Base-by-base conservation (phyloP, 2,329 filamentous ascomycete genomes). In the Bipolaris bicolor region DNA sequence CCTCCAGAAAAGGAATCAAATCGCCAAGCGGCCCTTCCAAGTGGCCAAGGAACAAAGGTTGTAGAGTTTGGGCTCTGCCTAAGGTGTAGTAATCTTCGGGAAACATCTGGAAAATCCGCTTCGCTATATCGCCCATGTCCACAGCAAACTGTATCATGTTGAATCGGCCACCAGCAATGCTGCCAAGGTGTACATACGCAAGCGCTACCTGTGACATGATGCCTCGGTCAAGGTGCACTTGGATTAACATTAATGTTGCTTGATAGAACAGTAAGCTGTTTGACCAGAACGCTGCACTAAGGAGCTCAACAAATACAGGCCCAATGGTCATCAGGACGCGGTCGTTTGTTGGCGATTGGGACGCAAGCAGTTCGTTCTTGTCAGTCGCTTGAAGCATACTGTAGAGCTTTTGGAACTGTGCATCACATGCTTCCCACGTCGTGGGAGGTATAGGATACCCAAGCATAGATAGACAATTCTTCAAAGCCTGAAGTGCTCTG, bases 361-460 rank as follows among this genome's bases (percentile, higher is more conserved):
- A 60, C 33, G 68, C 62, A 1, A 78, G 55, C 10, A 78, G 39
- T 24, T 75, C 62, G 86, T 87, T 75, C 84, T 84, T 40, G 79
- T 82, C 69, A 89, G 78, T 57, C 3, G 58, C 64, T 41, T 76
- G 68, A 10, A 79, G 60, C 9, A 49, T 46, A 55, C 69, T 36
- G 64, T 66, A 64, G 62, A 76, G 20, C 50, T 82, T 81, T 63
- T 87, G 82, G 66, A 95, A 97, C 52, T 89, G 86, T 16, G 79
- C 78, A 70, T 97, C 93, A 68, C 91, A 96, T 65, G 89, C 86
- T 64, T 93, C 87, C 72, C 88, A 92, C 1, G 88, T 88, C 2
- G 86, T 80, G 1, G 87, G 81, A 33, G 88, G 84, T 11, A 95
- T 79, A 1, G 84, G 76, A 15, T 93, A 82, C 3, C 86, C 90